A percentile compares a stretch with the other conserved stretches of the same genome.
phyloP scores from a whole-genome alignment of 139 green algal genomes.

The Micromonas commoda region DNA sequence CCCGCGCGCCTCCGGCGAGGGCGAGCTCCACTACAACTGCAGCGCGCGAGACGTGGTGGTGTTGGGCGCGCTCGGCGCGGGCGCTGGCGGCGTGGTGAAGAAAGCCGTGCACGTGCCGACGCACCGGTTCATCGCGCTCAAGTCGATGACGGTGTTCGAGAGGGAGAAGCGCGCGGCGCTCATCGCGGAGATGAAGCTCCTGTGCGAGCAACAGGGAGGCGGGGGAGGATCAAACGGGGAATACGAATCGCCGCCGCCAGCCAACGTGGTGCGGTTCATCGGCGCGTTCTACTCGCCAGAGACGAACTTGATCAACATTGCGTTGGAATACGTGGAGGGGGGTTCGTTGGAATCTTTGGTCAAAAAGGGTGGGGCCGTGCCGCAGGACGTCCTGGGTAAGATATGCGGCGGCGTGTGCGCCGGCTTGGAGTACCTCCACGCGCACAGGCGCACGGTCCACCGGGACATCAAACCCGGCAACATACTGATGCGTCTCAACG shows the following conservation, averaged over 20 bases:
- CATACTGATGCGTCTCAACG: slow-evolving; percentile 41
- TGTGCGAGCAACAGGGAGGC: slow-evolving; percentile 44
- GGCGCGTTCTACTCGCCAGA: slow-evolving; percentile 45
- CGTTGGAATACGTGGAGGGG: slow-evolving; percentile 49
- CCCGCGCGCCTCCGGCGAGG: neutral
- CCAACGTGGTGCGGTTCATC: slow-evolving; percentile 44
- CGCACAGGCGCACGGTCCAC: slow-evolving; percentile 37
- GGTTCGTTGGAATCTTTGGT: slow-evolving; percentile 41
- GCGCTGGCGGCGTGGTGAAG: slow-evolving; percentile 35
- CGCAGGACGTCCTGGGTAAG: slow-evolving; percentile 17
- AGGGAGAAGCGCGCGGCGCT: slow-evolving; percentile 42
- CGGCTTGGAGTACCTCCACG: slow-evolving; percentile 42
- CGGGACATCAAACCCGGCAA: slow-evolving; percentile 52
- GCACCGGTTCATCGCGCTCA: slow-evolving; percentile 40
- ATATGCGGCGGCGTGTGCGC: neutral
- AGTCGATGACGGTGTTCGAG: slow-evolving; percentile 45
- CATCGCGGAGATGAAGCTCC: slow-evolving; percentile 41
- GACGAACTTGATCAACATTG: slow-evolving; percentile 41
- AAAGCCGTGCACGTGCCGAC: slow-evolving; percentile 41
- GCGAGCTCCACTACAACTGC: neutral
- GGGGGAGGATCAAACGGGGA: too few relatives aligned
- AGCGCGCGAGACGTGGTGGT: neutral
- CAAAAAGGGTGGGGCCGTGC: neutral
- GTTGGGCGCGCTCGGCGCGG: slow-evolving; percentile 30
- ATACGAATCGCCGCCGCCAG: neutral